phyloP scores from a whole-genome alignment of 192 early-diverging fungal species.

The Obelidium mucronatum region DNA sequence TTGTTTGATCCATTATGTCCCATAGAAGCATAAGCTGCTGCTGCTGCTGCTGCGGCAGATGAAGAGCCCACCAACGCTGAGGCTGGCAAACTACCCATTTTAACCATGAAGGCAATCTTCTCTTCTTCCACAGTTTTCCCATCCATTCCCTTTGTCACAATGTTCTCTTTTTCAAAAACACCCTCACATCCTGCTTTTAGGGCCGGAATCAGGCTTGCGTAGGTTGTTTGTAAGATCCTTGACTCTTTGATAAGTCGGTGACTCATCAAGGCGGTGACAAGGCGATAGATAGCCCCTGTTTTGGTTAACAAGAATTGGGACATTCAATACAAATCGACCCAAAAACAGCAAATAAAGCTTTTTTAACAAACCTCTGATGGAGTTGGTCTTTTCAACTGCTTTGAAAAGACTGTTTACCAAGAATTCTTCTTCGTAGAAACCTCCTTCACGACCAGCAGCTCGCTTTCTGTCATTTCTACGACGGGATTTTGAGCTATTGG shows the following conservation, averaged over 20 bases:
- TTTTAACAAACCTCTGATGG: constrained; percentile 56
- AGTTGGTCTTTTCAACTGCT: constrained; percentile 62
- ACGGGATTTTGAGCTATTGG: constrained; percentile 61
- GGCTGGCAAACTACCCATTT: constrained; percentile 14
- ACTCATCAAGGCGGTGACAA: constrained; percentile 36
- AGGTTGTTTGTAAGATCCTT: constrained; percentile 33
- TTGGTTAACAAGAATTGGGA: background rate
- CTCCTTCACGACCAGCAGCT: constrained; percentile 86
- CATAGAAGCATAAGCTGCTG: too few relatives aligned
- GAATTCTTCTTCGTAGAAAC: constrained; percentile 88
- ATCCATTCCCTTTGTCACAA: background rate
- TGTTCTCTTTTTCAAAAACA: constrained; percentile 37
- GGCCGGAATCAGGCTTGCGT: constrained; percentile 7
- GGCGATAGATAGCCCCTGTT: constrained; percentile 4
- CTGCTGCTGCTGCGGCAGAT: background rate
- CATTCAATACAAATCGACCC: too few relatives aligned
- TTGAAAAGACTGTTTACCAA: constrained; percentile 75
- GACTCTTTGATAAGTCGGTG: constrained; percentile 30
- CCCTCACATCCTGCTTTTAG: constrained; percentile 31
- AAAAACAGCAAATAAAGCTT: background rate
- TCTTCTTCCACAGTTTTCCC: constrained; percentile 45
- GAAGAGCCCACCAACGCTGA: background rate
- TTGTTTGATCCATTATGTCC: background rate
- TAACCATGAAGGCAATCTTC: constrained; percentile 37
- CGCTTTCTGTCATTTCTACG: constrained; percentile 78